These are phyloP conservation scores for Aureobasidium uvarum DNA, from an alignment of 2,329 filamentous ascomycete genomes.

Conservation along the genomic window DNA sequence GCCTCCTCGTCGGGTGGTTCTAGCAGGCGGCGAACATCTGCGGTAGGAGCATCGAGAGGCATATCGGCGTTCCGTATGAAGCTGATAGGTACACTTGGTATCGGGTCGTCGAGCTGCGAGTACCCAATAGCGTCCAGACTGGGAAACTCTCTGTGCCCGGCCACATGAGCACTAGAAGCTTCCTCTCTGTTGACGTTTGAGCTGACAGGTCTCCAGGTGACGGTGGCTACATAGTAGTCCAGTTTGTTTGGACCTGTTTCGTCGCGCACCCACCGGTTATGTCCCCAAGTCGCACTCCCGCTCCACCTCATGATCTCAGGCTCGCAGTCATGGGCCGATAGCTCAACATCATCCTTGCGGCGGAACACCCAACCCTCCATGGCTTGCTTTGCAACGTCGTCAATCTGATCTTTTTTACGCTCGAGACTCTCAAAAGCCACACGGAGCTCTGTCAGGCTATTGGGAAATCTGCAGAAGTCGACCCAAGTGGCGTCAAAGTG, in stretches of 20 bases:
- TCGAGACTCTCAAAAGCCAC: slow-evolving; percentile 52
- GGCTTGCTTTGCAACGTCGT: slow-evolving; percentile 45
- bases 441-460: slow-evolving; percentile 38
- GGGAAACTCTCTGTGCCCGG: not conserved
- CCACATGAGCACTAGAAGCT: not conserved
- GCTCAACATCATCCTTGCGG: slow-evolving; percentile 31
- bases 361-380: slow-evolving; percentile 41
- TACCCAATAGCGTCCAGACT: slow-evolving; percentile 2
- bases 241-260: slow-evolving; percentile 42
- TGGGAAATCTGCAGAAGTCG: slow-evolving; percentile 17
- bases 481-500: slow-evolving; percentile 34
- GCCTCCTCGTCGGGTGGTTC: not conserved
- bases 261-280: slow-evolving; percentile 45
- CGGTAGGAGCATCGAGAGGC: slow-evolving; percentile 3
- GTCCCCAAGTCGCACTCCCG: slow-evolving; percentile 47
- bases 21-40: slow-evolving; percentile 2
- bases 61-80: not conserved
- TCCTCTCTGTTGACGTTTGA: not conserved
- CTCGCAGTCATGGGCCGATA: slow-evolving; percentile 31
- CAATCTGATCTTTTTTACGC: slow-evolving; percentile 48
- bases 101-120: not conserved
- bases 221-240: slow-evolving; percentile 47
- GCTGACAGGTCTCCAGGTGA: slow-evolving; percentile 39
- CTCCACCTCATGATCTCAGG: slow-evolving; percentile 43
- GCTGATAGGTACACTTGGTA: not conserved